These are phyloP conservation scores for Aspergillus novoparasiticus DNA, from an alignment of 2,329 filamentous ascomycete species.

Conservation along the genomic window DNA sequence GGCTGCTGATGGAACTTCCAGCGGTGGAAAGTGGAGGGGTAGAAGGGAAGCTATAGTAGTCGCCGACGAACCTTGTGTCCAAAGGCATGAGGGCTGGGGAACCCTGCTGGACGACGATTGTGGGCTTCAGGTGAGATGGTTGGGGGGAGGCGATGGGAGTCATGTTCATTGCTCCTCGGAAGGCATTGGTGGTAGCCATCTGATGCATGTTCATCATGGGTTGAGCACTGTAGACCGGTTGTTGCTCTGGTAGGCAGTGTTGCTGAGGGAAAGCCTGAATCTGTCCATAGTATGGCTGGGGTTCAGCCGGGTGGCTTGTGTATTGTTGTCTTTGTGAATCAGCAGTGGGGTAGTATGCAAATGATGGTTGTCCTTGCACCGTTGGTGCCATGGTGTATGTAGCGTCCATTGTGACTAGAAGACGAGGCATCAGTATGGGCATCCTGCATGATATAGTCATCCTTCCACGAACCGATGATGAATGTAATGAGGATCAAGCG, in stretches of 20 bases:
- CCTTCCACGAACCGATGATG: slow-evolving; percentile 12
- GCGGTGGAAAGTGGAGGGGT: slow-evolving; percentile 86
- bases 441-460: neutral
- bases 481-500: slow-evolving; percentile 4
- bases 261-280: slow-evolving; percentile 36
- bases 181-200: slow-evolving; percentile 46
- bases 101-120: slow-evolving; percentile 66
- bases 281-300: slow-evolving; percentile 48
- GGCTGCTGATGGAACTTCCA: slow-evolving; percentile 83
- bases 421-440: slow-evolving; percentile 10
- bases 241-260: slow-evolving; percentile 32
- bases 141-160: slow-evolving; percentile 78
- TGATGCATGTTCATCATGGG: slow-evolving; percentile 49
- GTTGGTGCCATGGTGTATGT: slow-evolving; percentile 55
- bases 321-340: slow-evolving; percentile 75
- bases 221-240: slow-evolving; percentile 42
- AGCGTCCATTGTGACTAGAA: slow-evolving; percentile 61
- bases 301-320: slow-evolving; percentile 62
- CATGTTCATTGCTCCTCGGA: slow-evolving; percentile 44
- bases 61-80: slow-evolving; percentile 71
- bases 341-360: slow-evolving; percentile 86
- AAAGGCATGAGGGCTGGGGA: slow-evolving; percentile 61
- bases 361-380: slow-evolving; percentile 71
- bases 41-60: slow-evolving; percentile 73
- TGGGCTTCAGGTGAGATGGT: slow-evolving; percentile 73